Conservation (phyloP, 2,329 filamentous ascomycete genomes). For the Tolypocladium ovalisporum region DNA sequence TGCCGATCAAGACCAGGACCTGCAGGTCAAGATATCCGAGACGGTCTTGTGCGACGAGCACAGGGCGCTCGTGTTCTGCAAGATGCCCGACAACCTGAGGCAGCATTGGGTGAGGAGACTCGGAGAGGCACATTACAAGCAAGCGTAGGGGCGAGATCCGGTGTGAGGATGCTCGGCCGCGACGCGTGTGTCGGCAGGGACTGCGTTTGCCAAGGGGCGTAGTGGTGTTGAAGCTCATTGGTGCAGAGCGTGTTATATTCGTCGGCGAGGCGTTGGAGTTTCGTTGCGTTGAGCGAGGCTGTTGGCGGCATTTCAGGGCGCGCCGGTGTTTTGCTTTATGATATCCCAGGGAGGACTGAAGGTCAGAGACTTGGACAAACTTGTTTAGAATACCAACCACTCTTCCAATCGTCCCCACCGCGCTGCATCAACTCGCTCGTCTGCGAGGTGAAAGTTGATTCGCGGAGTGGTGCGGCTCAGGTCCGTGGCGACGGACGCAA, state of each 20-base stretch:
- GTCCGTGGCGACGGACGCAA: no score
- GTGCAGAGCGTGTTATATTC: slow-evolving; percentile 10
- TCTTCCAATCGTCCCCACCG: background rate
- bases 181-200: background rate
- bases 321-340: background rate
- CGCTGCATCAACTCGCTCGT: background rate
- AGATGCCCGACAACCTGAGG: slow-evolving; percentile 42
- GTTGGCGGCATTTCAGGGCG: background rate
- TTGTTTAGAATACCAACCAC: background rate
- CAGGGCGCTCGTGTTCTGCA: slow-evolving; percentile 52
- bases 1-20: slow-evolving; percentile 42
- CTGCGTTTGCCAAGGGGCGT: background rate
- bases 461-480: background rate
- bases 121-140: slow-evolving; percentile 21
- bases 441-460: background rate
- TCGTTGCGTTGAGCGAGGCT: slow-evolving; percentile 1
- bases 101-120: slow-evolving; percentile 46
- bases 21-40: slow-evolving; percentile 49
- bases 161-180: background rate
- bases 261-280: slow-evolving; percentile 9
- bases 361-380: background rate
- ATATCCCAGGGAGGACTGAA: background rate
- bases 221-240: background rate
- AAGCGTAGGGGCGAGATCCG: background rate
- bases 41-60: slow-evolving; percentile 47